Evolutionary conservation across 2,329 filamentous ascomycete species (phyloP).

Genomic region (Macrophomina pseudophaseolina): DNA sequence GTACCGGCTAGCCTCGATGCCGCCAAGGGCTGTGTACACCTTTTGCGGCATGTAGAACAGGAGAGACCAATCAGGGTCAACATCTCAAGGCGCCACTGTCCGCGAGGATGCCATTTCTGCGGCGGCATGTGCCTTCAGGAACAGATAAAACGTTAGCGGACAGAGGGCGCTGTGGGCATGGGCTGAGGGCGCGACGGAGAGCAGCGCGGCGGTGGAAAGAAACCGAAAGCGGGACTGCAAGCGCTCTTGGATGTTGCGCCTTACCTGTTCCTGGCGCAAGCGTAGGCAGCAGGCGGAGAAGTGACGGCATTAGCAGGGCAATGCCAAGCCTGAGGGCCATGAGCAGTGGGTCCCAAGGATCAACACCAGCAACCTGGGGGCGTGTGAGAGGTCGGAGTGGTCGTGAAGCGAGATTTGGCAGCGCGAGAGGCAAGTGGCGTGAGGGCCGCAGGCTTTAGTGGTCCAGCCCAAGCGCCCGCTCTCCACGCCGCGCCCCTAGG

Average conservation of each 20-base stretch:
- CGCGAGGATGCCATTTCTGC: background rate
- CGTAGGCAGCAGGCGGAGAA: slow-evolving; percentile 20
- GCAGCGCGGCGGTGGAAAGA: background rate
- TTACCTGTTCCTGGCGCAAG: slow-evolving; percentile 15
- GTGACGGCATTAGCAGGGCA: background rate
- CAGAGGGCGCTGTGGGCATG: background rate
- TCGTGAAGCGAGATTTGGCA: slow-evolving; percentile 2
- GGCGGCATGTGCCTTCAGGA: background rate
- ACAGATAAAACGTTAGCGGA: slow-evolving; percentile 10
- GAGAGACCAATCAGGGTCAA: background rate
- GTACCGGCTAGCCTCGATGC: background rate
- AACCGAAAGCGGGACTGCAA: background rate
- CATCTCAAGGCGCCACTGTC: background rate
- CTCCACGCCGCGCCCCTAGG: background rate
- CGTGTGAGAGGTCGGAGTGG: background rate
- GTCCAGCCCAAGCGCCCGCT: slow-evolving; percentile 11
- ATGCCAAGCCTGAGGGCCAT: too few species aligned
- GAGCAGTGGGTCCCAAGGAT: background rate
- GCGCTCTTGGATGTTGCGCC: background rate
- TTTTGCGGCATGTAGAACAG: background rate
- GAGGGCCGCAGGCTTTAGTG: background rate
- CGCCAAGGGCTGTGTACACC: background rate
- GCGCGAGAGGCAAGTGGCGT: slow-evolving; percentile 5
- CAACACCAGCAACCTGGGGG: background rate
- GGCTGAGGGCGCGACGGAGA: background rate